Conservation (phyloP, 768 basidiomycete species). For the Leccinum disarticulatum region DNA sequence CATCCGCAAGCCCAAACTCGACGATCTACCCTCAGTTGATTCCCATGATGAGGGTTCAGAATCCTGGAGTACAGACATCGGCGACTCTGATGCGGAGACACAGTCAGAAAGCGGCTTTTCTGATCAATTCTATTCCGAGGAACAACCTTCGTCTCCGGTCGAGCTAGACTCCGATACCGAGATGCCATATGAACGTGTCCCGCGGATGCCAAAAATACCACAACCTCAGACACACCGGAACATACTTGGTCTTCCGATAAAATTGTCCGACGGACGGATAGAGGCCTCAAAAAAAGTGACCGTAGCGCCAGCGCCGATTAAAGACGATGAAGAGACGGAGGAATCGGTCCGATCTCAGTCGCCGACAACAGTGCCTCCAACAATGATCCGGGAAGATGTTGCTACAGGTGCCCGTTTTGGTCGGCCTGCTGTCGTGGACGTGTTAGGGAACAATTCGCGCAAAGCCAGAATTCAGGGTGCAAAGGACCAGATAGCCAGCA, state of each 20-base stretch:
- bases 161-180: constrained; percentile 55
- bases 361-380: constrained; percentile 25
- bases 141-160: constrained; percentile 1
- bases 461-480: constrained; percentile 69
- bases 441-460: constrained; percentile 66
- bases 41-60: constrained; percentile 64
- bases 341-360: constrained; percentile 36
- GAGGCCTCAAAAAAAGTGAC: constrained; percentile 49
- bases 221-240: constrained; percentile 48
- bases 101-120: constrained; percentile 11
- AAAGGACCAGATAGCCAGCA: constrained; percentile 90
- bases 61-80: constrained; percentile 47
- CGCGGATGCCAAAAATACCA: constrained; percentile 51
- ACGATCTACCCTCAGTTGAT: constrained; percentile 68
- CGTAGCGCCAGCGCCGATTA: constrained; percentile 16
- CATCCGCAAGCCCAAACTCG: constrained; percentile 41
- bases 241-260: constrained; percentile 77
- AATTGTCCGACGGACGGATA: constrained; percentile 78
- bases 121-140: constrained; percentile 13
- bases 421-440: constrained; percentile 72
- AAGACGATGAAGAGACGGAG: constrained; percentile 35
- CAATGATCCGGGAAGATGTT: constrained; percentile 56
- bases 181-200: constrained; percentile 70
- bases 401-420: constrained; percentile 87
- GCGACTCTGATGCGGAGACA: constrained; percentile 31